Evolutionary conservation across 257 asterid species (phyloP).

Genomic region (Lycium ferocissimum): DNA sequence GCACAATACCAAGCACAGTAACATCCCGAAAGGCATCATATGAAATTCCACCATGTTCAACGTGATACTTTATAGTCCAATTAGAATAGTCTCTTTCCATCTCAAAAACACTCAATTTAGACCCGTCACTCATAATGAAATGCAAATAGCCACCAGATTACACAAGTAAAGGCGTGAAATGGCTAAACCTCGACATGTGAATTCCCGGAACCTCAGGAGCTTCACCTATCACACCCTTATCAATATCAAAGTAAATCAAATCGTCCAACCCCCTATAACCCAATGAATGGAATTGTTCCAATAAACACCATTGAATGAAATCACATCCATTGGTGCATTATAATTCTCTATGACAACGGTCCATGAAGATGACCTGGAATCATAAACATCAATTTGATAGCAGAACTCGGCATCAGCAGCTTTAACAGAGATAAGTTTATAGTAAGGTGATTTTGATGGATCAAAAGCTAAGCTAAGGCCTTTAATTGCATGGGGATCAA

Average conservation of each 20-base stretch:
- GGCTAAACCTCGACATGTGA: slow-evolving; percentile 7
- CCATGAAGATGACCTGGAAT: too few relatives aligned
- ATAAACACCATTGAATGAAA: background rate
- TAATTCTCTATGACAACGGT: too few relatives aligned
- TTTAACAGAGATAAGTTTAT: too few relatives aligned
- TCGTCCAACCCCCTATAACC: background rate
- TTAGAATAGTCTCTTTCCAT: slow-evolving; percentile 25
- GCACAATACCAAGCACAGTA: too few relatives aligned
- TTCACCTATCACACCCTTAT: background rate
- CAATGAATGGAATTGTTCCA: slow-evolving; percentile 33
- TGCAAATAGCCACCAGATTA: slow-evolving; percentile 19
- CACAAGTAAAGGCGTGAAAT: background rate
- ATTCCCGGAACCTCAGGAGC: slow-evolving; percentile 6
- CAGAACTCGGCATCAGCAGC: too few relatives aligned
- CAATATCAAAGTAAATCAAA: background rate
- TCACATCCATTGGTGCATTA: too few relatives aligned
- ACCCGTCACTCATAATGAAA: background rate
- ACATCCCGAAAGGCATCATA: too few relatives aligned
- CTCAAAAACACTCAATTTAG: slow-evolving; percentile 24
- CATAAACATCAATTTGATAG: too few relatives aligned
- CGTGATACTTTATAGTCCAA: slow-evolving; percentile 24
- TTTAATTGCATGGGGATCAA: too few relatives aligned
- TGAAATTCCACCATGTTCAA: background rate
- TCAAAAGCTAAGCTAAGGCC: too few relatives aligned
- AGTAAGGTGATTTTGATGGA: too few relatives aligned